A percentile compares a stretch with the other conserved stretches of the same genome.
Conservation (phyloP, 2,329 filamentous ascomycete species). For the Aspergillus tamarii region DNA sequence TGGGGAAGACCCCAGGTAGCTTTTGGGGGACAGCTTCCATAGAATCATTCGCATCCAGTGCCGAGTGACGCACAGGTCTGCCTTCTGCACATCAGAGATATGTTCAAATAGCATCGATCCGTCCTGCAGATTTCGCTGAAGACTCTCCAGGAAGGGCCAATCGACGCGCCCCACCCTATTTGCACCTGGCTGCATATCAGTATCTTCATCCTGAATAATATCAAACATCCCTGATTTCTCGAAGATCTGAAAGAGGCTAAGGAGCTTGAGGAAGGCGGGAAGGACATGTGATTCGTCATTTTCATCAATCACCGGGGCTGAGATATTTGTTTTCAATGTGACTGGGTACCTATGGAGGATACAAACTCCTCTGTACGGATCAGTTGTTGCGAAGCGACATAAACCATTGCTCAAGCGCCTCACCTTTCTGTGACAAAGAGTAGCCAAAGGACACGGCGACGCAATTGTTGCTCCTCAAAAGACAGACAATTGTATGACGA, state of each 20-base stretch:
- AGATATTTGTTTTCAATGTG: conserved; percentile 46
- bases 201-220: conserved; percentile 42
- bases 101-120: conserved; percentile 42
- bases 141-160: conserved; percentile 22
- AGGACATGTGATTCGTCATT: conserved; percentile 51
- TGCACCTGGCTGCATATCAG: conserved; percentile 6
- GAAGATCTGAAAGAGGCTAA: conserved; percentile 55
- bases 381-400: background rate
- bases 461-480: conserved; percentile 48
- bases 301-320: conserved; percentile 40
- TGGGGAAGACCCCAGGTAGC: conserved; percentile 26
- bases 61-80: conserved; percentile 54
- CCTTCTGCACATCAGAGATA: conserved; percentile 54
- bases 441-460: conserved; percentile 52
- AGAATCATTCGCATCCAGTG: conserved; percentile 57
- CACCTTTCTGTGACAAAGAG: conserved; percentile 53
- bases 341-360: conserved; percentile 56
- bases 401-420: background rate
- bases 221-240: conserved; percentile 55
- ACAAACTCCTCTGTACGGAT: conserved; percentile 47
- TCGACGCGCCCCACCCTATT: conserved; percentile 35
- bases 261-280: conserved; percentile 54
- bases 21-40: conserved; percentile 47
- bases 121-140: conserved; percentile 51
- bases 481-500: conserved; percentile 44